phyloP scores from a whole-genome alignment of 106 monocot species.

The Xerophyta viscosa region DNA sequence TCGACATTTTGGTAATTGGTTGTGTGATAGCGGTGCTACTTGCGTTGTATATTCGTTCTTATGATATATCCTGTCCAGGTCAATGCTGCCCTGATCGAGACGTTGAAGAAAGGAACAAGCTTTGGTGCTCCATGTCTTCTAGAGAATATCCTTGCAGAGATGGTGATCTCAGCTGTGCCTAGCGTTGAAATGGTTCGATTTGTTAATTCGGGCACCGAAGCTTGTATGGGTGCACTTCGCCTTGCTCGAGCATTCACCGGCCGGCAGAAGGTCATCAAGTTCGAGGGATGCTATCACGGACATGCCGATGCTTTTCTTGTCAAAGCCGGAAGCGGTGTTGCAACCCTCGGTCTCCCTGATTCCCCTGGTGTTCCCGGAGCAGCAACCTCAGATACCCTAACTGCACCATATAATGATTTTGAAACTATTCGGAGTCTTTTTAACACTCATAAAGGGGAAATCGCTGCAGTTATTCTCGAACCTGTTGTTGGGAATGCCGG shows the following conservation, averaged over 20 bases:
- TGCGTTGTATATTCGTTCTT: no score
- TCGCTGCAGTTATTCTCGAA: conserved; percentile 85
- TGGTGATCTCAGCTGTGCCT: conserved; percentile 86
- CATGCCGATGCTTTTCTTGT: conserved; percentile 88
- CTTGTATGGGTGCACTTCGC: conserved; percentile 92
- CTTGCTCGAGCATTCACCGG: conserved; percentile 84
- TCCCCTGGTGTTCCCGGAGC: conserved; percentile 86
- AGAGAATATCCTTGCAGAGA: conserved; percentile 73
- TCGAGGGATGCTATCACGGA: conserved; percentile 93
- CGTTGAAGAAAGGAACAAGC: conserved; percentile 90
- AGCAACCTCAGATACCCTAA: conserved; percentile 64
- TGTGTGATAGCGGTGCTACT: no score
- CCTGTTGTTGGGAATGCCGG: conserved; percentile 94
- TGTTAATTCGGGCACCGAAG: conserved; percentile 94
- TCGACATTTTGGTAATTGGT: no score
- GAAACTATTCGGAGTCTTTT: conserved; percentile 52
- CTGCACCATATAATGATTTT: conserved; percentile 71
- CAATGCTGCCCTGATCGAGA: conserved; percentile 74
- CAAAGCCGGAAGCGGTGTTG: conserved; percentile 89
- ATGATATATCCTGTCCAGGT: conserved; percentile 34
- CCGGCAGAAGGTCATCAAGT: conserved; percentile 68
- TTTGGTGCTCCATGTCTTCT: conserved; percentile 80
- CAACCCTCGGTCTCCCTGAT: conserved; percentile 91
- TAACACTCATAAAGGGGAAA: conserved; percentile 52
- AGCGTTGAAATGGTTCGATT: conserved; percentile 95